Conservation (phyloP, 768 basidiomycete species). For the Collybia mongolica region DNA sequence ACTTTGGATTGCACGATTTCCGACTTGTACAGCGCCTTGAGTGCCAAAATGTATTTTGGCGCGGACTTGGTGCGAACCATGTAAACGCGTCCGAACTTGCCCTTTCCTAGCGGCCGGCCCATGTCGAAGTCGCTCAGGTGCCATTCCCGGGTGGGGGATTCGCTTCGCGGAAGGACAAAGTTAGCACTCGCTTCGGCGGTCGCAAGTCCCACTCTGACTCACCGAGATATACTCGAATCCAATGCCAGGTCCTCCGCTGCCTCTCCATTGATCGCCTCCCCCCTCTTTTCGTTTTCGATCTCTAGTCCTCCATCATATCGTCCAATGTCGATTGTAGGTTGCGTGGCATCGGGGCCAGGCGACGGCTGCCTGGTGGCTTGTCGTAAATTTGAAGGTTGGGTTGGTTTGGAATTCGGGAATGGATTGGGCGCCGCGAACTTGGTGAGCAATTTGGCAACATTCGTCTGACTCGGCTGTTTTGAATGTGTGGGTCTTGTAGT, state of each 20-base stretch:
- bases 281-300: conserved; percentile 77
- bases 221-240: conserved; percentile 77
- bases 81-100: conserved; percentile 98
- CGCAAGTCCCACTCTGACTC: conserved; percentile 19
- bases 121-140: conserved; percentile 87
- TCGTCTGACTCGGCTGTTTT: conserved; percentile 59
- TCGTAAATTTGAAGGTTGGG: conserved; percentile 43
- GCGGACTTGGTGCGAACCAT: conserved; percentile 92
- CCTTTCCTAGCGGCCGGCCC: conserved; percentile 95
- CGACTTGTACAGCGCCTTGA: conserved; percentile 96
- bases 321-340: conserved; percentile 69
- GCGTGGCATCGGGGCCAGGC: conserved; percentile 22
- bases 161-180: conserved; percentile 30
- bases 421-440: conserved; percentile 74
- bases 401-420: conserved; percentile 33
- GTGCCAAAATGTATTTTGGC: conserved; percentile 91
- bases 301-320: conserved; percentile 97
- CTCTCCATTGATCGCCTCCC: conserved; percentile 69
- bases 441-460: conserved; percentile 68
- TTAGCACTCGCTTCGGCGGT: neutral
- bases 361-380: conserved; percentile 11
- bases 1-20: conserved; percentile 91
- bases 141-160: conserved; percentile 81
- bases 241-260: conserved; percentile 81
- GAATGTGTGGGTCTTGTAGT: conserved; percentile 30